Percentiles rank a stretch among this genome's conserved stretches.
These are phyloP conservation scores for Ophiorrhiza pumila DNA, from an alignment of 257 asterid species.

Conservation along the genomic window DNA sequence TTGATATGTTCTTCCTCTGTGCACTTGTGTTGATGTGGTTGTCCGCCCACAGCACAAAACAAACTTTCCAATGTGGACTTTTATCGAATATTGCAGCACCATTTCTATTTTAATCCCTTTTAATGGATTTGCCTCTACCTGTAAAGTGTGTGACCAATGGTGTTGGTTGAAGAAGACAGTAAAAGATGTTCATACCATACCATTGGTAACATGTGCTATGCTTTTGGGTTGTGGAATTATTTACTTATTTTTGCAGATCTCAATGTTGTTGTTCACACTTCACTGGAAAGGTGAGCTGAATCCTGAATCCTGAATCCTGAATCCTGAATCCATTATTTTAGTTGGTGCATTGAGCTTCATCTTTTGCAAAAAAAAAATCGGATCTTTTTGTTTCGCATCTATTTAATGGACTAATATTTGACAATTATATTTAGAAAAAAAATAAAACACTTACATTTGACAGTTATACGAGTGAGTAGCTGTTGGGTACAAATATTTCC, in stretches of 20 bases:
- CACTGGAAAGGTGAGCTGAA: constrained; percentile 3
- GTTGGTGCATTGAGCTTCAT: background rate
- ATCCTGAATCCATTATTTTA: constrained; percentile 5
- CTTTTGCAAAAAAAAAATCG: background rate
- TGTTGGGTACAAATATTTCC: too few relatives aligned
- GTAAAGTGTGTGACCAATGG: constrained; percentile 6
- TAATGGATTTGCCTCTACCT: background rate
- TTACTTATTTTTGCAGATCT: constrained; percentile 22
- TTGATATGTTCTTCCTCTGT: background rate
- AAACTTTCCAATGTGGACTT: constrained; percentile 7
- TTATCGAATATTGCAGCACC: background rate
- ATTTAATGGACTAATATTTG: background rate
- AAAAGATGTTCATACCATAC: background rate
- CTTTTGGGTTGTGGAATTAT: constrained; percentile 11
- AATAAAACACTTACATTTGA: too few relatives aligned
- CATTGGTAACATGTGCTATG: constrained; percentile 20
- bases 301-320: constrained; percentile 14
- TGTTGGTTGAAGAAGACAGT: background rate
- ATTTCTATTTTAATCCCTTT: background rate
- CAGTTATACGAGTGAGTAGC: too few relatives aligned
- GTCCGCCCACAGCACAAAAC: background rate
- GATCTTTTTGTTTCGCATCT: too few relatives aligned
- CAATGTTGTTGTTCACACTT: constrained; percentile 20
- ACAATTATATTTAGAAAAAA: background rate
- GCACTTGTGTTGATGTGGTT: background rate